Evolutionary conservation across 495 filamentous ascomycete species (phyloP), one percentile per base, ranked within the genome.

Genomic region (Penicillium alfredii): DNA sequence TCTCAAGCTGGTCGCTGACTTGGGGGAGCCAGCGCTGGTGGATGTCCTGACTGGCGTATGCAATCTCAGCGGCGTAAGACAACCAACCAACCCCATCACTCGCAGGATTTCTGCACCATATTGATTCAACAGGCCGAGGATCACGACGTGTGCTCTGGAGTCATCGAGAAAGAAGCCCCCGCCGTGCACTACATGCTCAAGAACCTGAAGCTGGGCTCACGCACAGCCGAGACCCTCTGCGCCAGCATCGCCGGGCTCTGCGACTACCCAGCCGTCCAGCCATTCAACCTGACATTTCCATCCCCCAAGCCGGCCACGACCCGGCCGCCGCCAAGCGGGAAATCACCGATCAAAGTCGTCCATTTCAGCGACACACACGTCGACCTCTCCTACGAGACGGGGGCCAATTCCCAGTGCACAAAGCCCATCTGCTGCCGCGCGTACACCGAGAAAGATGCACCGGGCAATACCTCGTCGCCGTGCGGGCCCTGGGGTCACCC

Each of bases 301-400:
- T 58, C 61, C 8, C 46, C 63, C 4, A 69, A 71, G 35, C 64
- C 71, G 11, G 36, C 45, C 4, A 57, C 44, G 1, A 37, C 30
- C 12, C 61, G 66, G 7, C 72, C 72, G 0, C 34, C 55, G 21
- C 56, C 64, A 16, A 74, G 71, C 31, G 61, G 69, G 0, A 35
- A 67, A 43, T 40, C 56, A 12, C 66, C 74, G 9, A 46, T 77
- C 45, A 55, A 68, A 16, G 58, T 78, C 8, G 72, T 74, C 9
- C 74, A 78, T 42, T 71, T 71, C 51, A 74, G 64, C 16, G 74
- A 78, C 42, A 74, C 72, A 6, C 74, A 78, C 40, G 56, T 77
- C 30, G 74, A 78, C 41, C 60, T 61, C 0, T 59, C 51, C 22
- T 78, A 78, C 42, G 66, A 64, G 13, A 49, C 55, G 4, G 74